A percentile compares a stretch with the other conserved stretches of the same genome.
Evolutionary conservation across 2,329 filamentous ascomycete species (phyloP).

Genomic region (Scedosporium boydii): DNA sequence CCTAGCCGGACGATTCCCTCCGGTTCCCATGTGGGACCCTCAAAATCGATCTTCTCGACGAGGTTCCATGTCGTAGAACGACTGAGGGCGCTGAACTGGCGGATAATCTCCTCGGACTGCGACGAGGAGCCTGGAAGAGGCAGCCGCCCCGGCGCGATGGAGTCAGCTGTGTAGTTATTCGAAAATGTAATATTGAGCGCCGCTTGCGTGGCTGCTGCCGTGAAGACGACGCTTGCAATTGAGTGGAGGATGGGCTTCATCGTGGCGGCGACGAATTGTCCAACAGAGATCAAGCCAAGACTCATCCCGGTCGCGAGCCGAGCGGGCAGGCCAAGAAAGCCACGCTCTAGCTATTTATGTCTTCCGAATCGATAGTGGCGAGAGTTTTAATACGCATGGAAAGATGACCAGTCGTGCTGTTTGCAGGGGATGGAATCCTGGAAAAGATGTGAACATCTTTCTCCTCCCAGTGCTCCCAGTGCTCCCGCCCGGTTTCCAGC

Average conservation of each 20-base stretch:
- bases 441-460: too few relatives aligned
- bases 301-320: background rate
- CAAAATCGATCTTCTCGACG: conserved; percentile 29
- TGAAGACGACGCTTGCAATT: background rate
- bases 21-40: conserved; percentile 37
- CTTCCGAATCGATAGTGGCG: background rate
- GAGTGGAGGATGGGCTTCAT: conserved; percentile 1
- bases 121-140: conserved; percentile 23
- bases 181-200: conserved; percentile 23
- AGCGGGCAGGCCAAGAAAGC: background rate
- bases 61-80: conserved; percentile 32
- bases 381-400: too few relatives aligned
- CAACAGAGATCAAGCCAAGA: background rate
- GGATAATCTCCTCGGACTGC: conserved; percentile 25
- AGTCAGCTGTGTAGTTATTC: conserved; percentile 13
- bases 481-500: too few relatives aligned
- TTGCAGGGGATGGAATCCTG: too few relatives aligned
- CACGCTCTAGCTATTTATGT: background rate
- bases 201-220: background rate
- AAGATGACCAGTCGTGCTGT: too few relatives aligned
- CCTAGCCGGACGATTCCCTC: conserved; percentile 36
- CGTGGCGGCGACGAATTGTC: background rate
- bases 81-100: conserved; percentile 22
- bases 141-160: conserved; percentile 23
- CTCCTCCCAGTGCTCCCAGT: too few relatives aligned